Percentiles rank a stretch among this genome's conserved stretches.
phyloP scores from a whole-genome alignment of 2,329 filamentous ascomycete species.

The Aspergillus sp. region DNA sequence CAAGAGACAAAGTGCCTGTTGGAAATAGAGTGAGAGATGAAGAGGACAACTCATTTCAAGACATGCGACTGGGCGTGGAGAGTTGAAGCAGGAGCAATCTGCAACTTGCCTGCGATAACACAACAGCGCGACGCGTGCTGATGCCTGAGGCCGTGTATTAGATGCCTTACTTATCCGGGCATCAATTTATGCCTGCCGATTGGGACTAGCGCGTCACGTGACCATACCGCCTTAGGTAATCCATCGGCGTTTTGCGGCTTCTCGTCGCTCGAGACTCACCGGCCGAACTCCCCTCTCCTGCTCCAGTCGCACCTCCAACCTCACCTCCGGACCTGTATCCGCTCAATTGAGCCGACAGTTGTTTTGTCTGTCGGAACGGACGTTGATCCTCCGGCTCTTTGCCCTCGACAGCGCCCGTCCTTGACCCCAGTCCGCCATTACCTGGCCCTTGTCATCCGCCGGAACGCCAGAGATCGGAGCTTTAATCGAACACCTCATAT shows the following conservation, averaged over 20 bases:
- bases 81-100: too few relatives aligned
- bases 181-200: too few relatives aligned
- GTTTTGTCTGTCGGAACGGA: conserved; percentile 7
- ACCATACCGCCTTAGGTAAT: conserved; percentile 13
- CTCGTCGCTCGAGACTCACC: conserved; percentile 25
- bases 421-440: conserved; percentile 10
- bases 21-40: too few relatives aligned
- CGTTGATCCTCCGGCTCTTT: conserved; percentile 3
- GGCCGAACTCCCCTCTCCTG: conserved; percentile 14
- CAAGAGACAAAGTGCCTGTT: too few relatives aligned
- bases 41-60: too few relatives aligned
- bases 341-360: conserved; percentile 17
- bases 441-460: conserved; percentile 8
- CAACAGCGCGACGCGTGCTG: conserved; percentile 21
- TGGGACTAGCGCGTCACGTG: conserved; percentile 21
- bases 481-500: conserved; percentile 2
- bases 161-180: too few relatives aligned
- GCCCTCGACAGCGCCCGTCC: conserved; percentile 7
- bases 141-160: conserved; percentile 19
- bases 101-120: conserved; percentile 12
- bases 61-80: too few relatives aligned
- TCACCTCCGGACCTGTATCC: conserved; percentile 9
- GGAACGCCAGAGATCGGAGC: conserved; percentile 1
- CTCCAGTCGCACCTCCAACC: conserved; percentile 18
- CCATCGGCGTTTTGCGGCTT: conserved; percentile 30